A percentile compares a stretch with the other conserved stretches of the same genome.
phyloP scores from a whole-genome alignment of 1,284 basidiomycete species.

The Naganishia sp. region DNA sequence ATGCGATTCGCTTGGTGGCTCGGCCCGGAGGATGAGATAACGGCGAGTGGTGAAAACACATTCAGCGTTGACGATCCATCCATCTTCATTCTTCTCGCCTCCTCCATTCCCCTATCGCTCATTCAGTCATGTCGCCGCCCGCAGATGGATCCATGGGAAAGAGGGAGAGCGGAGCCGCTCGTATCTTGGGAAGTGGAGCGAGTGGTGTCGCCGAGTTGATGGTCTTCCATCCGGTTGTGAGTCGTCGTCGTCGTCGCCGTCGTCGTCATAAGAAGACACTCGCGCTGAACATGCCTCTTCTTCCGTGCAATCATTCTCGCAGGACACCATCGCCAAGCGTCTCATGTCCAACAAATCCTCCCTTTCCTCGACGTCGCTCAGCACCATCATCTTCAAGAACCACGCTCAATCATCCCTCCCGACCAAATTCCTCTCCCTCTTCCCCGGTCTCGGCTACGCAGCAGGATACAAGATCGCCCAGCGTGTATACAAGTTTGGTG shows the following conservation, averaged over 20 bases:
- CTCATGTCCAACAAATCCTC: conserved; percentile 93
- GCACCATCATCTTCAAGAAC: conserved; percentile 83
- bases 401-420: conserved; percentile 69
- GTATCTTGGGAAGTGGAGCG: conserved; percentile 86
- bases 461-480: conserved; percentile 95
- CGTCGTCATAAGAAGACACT: neutral
- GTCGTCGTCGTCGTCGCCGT: conserved; percentile 11
- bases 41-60: neutral
- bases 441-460: conserved; percentile 96
- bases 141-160: conserved; percentile 44
- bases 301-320: conserved; percentile 7
- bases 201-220: conserved; percentile 92
- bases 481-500: conserved; percentile 96
- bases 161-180: conserved; percentile 81
- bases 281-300: conserved; percentile 15
- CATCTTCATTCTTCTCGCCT: neutral
- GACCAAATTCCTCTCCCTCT: conserved; percentile 83
- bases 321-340: conserved; percentile 92
- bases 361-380: conserved; percentile 66
- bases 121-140: conserved; percentile 40
- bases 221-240: conserved; percentile 76
- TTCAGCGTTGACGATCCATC: neutral
- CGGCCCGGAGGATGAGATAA: neutral
- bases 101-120: neutral
- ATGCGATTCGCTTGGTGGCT: too few relatives aligned